These are phyloP conservation scores for Cercospora sojina DNA, from an alignment of 2,329 filamentous ascomycete species.

Conservation along the genomic window DNA sequence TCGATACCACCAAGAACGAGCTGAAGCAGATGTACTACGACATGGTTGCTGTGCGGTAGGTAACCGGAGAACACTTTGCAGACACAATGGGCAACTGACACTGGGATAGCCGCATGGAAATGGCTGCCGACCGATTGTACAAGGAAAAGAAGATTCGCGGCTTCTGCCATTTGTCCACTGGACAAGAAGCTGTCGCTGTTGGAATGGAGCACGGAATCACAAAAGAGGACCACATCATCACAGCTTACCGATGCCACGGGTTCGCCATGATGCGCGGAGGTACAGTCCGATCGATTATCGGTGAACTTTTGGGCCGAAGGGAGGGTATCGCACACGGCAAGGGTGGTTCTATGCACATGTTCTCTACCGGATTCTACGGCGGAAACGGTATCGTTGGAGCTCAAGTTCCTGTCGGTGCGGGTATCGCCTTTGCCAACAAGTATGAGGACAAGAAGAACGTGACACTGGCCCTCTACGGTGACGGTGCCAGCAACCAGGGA, in stretches of 20 bases:
- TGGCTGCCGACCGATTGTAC: slow-evolving; percentile 98
- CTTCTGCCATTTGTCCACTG: slow-evolving; percentile 98
- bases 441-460: slow-evolving; percentile 86
- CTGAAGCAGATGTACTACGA: slow-evolving; percentile 99
- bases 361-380: slow-evolving; percentile 94
- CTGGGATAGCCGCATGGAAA: slow-evolving; percentile 85
- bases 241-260: slow-evolving; percentile 97
- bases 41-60: slow-evolving; percentile 92
- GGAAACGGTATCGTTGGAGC: slow-evolving; percentile 99
- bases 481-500: slow-evolving; percentile 97
- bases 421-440: slow-evolving; percentile 94
- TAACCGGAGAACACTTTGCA: not conserved
- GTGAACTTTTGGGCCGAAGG: slow-evolving; percentile 89
- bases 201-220: slow-evolving; percentile 96
- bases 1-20: slow-evolving; percentile 95
- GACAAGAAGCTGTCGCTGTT: slow-evolving; percentile 94
- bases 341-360: slow-evolving; percentile 99
- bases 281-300: slow-evolving; percentile 86
- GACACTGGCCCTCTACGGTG: slow-evolving; percentile 88
- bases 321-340: slow-evolving; percentile 98
- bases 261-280: slow-evolving; percentile 96
- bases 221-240: slow-evolving; percentile 91
- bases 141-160: slow-evolving; percentile 99
- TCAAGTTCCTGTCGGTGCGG: slow-evolving; percentile 94
- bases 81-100: slow-evolving; percentile 25